Evolutionary conservation across 2,329 filamentous ascomycete genomes (phyloP).

Genomic region (Neofusicoccum ribis): DNA sequence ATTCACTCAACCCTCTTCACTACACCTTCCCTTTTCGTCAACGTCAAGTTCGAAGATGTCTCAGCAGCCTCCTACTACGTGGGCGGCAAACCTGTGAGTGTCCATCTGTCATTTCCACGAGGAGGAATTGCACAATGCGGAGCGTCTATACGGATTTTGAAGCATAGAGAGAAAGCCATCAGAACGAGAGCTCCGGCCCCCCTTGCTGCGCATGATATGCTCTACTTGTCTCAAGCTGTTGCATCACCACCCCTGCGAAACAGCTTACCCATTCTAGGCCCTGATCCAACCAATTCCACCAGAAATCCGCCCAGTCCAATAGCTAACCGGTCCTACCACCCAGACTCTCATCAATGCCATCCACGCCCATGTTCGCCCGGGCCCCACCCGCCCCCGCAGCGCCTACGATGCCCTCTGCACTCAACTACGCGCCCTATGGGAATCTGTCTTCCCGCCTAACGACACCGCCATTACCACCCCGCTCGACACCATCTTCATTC

Average conservation of each 20-base stretch:
- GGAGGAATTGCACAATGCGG: not conserved
- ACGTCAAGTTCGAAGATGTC: conserved; percentile 41
- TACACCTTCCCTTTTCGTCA: conserved; percentile 47
- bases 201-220: too few species aligned
- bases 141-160: too few species aligned
- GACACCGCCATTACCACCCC: not conserved
- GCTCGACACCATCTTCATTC: conserved; percentile 31
- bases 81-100: conserved; percentile 33
- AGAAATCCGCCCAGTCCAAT: conserved; percentile 23
- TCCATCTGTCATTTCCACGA: not conserved
- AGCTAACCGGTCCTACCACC: too few species aligned
- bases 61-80: conserved; percentile 31
- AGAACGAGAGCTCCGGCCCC: too few species aligned
- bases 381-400: conserved; percentile 12
- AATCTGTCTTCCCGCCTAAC: conserved; percentile 4
- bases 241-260: too few species aligned
- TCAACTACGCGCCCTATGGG: conserved; percentile 26
- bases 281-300: conserved; percentile 27
- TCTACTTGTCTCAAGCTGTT: too few species aligned
- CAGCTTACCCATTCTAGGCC: not conserved
- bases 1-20: conserved; percentile 46
- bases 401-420: conserved; percentile 23
- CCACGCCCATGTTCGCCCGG: conserved; percentile 27
- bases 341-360: conserved; percentile 26
- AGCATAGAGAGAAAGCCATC: too few species aligned